Percentiles rank a stretch among this genome's conserved stretches.
These are phyloP conservation scores for Colletotrichum tanaceti DNA, from an alignment of 2,329 filamentous ascomycete species.

Conservation along the genomic window DNA sequence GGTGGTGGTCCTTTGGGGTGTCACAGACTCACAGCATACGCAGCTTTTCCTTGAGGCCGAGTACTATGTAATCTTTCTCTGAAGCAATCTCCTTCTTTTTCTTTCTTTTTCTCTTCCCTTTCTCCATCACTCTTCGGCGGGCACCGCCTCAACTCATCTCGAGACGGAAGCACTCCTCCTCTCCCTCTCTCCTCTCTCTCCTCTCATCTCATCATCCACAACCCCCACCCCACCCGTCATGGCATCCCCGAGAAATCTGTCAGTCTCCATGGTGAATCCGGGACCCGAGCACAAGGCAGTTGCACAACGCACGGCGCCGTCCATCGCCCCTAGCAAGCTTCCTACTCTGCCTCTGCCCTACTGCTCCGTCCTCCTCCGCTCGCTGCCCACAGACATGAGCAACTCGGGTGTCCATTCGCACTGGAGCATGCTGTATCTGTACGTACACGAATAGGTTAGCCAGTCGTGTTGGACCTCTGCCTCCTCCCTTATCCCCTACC, in stretches of 20 bases:
- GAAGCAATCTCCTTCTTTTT: background rate
- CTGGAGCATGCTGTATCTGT: constrained; percentile 14
- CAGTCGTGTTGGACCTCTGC: background rate
- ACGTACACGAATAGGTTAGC: background rate
- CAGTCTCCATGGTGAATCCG: constrained; percentile 6
- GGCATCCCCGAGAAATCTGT: background rate
- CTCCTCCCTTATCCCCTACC: constrained; percentile 10
- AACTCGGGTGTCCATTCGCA: constrained; percentile 18
- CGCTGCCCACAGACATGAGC: constrained; percentile 30
- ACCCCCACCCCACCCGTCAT: background rate
- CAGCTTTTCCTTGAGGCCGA: constrained; percentile 13
- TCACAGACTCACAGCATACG: constrained; percentile 37
- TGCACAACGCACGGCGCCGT: too few species aligned
- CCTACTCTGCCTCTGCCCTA: constrained; percentile 28
- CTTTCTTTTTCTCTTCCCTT: constrained; percentile 7
- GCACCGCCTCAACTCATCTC: too few species aligned
- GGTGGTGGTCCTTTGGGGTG: constrained; percentile 15
- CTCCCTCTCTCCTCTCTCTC: too few species aligned
- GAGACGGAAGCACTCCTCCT: too few species aligned
- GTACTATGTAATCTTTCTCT: constrained; percentile 23
- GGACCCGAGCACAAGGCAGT: constrained; percentile 19
- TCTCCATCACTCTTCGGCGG: background rate
- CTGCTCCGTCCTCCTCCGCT: constrained; percentile 15
- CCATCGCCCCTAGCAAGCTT: constrained; percentile 17
- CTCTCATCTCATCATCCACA: constrained; percentile 1